These are phyloP conservation scores for Zasmidium citrigriseum DNA, from an alignment of 2,329 filamentous ascomycete species.

Conservation along the genomic window DNA sequence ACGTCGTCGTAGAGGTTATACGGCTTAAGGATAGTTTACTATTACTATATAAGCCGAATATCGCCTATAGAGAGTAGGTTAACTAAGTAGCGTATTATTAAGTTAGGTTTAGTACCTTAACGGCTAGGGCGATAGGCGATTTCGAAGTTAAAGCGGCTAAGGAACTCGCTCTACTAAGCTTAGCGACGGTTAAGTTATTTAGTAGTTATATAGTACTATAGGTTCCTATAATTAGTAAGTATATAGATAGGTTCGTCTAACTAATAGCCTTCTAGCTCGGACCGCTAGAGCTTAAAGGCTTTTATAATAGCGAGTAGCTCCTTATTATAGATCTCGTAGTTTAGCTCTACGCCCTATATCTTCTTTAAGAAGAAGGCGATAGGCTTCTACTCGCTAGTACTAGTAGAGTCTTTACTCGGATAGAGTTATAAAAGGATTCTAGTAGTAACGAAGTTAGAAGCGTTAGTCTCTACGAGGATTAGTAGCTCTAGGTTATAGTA, in stretches of 20 bases:
- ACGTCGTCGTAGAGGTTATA: neutral
- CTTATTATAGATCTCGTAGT: slow-evolving; percentile 21
- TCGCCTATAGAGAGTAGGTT: neutral
- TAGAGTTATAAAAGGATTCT: neutral
- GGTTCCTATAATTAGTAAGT: neutral
- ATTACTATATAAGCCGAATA: neutral
- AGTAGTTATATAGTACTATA: neutral
- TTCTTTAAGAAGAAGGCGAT: slow-evolving; percentile 8
- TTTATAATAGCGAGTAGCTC: slow-evolving; percentile 37
- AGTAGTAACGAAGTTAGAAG: neutral
- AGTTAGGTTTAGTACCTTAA: neutral
- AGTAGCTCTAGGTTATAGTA: neutral
- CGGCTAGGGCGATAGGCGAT: slow-evolving; percentile 23
- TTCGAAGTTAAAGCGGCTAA: slow-evolving; percentile 30
- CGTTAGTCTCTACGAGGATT: slow-evolving; percentile 1
- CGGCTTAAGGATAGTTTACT: neutral
- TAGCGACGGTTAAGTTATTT: neutral
- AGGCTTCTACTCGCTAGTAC: neutral
- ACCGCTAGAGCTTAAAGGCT: slow-evolving; percentile 29
- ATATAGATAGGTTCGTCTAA: neutral
- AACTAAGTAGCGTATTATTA: neutral
- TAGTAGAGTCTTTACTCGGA: neutral
- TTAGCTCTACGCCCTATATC: no score
- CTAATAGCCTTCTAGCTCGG: slow-evolving; percentile 22
- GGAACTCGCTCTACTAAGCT: slow-evolving; percentile 22